Percentiles rank a stretch among this genome's conserved stretches.
These are phyloP conservation scores for Casuarina equisetifolia DNA, from an alignment of 306 rosid genomes.

Conservation along the genomic window DNA sequence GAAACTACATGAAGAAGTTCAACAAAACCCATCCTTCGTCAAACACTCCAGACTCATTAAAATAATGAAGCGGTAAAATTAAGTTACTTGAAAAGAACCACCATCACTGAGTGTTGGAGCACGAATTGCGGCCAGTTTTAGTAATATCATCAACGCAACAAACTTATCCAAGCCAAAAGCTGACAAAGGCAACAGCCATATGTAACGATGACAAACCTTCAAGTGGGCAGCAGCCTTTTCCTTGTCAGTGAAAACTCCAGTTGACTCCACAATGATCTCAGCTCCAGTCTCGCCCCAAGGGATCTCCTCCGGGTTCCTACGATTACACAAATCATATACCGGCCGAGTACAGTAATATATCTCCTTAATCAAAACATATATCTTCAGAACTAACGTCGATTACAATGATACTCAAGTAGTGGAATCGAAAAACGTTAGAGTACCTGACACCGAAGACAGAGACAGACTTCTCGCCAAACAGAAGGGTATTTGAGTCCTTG, in stretches of 20 bases:
- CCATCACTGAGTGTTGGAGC: too few relatives aligned
- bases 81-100: neutral
- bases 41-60: neutral
- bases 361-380: neutral
- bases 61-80: neutral
- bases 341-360: neutral
- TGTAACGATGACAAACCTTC: slow-evolving; percentile 41
- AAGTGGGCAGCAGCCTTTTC: slow-evolving; percentile 64
- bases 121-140: too few relatives aligned
- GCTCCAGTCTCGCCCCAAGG: slow-evolving; percentile 65
- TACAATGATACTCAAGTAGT: neutral
- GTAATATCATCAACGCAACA: too few relatives aligned
- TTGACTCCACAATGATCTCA: slow-evolving; percentile 53
- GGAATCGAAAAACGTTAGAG: neutral
- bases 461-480: slow-evolving; percentile 57
- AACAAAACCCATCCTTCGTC: too few relatives aligned
- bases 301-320: slow-evolving; percentile 64
- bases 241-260: slow-evolving; percentile 60
- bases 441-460: slow-evolving; percentile 62
- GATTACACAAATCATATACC: neutral
- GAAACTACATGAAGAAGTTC: too few relatives aligned
- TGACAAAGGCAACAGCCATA: neutral
- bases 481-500: slow-evolving; percentile 61
- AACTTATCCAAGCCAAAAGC: neutral
- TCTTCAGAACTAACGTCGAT: neutral